These are phyloP conservation scores for Xeromyces bisporus DNA, from an alignment of 495 filamentous ascomycete genomes.

Conservation along the genomic window DNA sequence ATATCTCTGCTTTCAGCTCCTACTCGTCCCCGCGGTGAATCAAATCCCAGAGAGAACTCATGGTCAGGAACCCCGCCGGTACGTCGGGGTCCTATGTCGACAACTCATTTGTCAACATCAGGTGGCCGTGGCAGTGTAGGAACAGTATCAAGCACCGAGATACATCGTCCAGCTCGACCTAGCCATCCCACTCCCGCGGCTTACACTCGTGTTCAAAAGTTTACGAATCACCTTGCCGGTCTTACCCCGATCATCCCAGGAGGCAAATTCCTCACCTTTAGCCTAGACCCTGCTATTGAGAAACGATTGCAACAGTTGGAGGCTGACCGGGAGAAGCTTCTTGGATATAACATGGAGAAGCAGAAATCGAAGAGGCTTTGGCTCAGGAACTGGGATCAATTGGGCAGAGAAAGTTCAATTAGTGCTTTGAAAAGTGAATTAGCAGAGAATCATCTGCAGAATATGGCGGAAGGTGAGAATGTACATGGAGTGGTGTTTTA, in stretches of 20 bases:
- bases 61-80: conserved; percentile 19
- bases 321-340: conserved; percentile 35
- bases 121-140: no score
- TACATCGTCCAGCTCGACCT: conserved; percentile 28
- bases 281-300: conserved; percentile 22
- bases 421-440: conserved; percentile 42
- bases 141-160: conserved; percentile 13
- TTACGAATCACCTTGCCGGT: conserved; percentile 33
- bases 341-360: conserved; percentile 37
- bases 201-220: conserved; percentile 34
- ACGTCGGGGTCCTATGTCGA: conserved; percentile 21
- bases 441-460: conserved; percentile 42
- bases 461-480: conserved; percentile 37
- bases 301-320: conserved; percentile 36
- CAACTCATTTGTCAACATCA: no score
- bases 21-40: conserved; percentile 39
- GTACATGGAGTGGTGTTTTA: conserved; percentile 8
- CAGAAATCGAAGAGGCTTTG: conserved; percentile 33
- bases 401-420: conserved; percentile 41
- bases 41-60: conserved; percentile 17
- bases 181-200: conserved; percentile 30
- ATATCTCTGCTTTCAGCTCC: conserved; percentile 39
- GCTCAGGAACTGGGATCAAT: conserved; percentile 41
- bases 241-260: conserved; percentile 34
- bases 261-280: conserved; percentile 25